Evolutionary conservation across 305 asterid genomes (phyloP), one percentile per base, ranked within the genome.

Genomic region (Rubia occidens): DNA sequence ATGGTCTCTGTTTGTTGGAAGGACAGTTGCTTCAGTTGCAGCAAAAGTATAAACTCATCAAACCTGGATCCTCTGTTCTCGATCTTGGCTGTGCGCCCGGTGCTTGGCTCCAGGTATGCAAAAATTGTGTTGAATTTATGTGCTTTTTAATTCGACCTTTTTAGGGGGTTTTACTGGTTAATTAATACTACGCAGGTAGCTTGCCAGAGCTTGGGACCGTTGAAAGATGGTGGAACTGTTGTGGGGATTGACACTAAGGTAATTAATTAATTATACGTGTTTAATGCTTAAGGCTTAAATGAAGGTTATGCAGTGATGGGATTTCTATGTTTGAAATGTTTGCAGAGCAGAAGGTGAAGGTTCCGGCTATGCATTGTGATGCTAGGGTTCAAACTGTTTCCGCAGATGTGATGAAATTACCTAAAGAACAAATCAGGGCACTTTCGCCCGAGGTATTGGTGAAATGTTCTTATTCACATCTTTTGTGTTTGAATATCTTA

Each of bases 21-120:
- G 51, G 73, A 73, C 89, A 91, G 96, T 77, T 91, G 78, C 78
- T 89, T 80, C 96, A 91, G 82, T 83, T 91, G 84, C 98, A 91
- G 82, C 83, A 89, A 69, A 91, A 85, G 81, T 82, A 82, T 81
- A 88, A 82, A 74, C 74, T 92, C 59, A 89, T 92, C 77, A 83
- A 72, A 44, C 85, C 86, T 37, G 95, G 95, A 58, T 82, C 91
- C 43, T 79, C 92, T 35, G 91, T 89, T 78, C 98, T 92, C 49
- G 96, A 92, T 78, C 98, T 89, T 32, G 98, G 98, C 65, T 92
- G 98, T 81, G 96, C 96, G 64, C 98, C 98, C 71, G 98, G 98
- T 69, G 98, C 98, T 71, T 92, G 98, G 98, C 98, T 92, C 87
- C 95, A 92, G 88, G 97, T 89, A 67, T 53, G 11, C 15, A 43